These are phyloP conservation scores for Acarospora socialis DNA, from an alignment of 2,329 filamentous ascomycete genomes.

Conservation along the genomic window DNA sequence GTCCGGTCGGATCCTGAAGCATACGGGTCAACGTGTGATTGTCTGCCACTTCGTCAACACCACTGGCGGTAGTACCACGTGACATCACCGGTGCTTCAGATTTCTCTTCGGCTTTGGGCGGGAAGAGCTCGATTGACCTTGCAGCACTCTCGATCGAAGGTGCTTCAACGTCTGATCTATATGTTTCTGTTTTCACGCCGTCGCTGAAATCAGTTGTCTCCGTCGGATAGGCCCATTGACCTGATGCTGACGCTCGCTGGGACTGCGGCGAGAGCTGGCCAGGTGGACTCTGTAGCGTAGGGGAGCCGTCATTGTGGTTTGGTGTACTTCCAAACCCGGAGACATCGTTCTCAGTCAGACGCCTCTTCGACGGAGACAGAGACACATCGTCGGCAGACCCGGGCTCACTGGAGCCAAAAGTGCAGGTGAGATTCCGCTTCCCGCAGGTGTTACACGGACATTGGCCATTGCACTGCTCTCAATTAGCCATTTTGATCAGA, in stretches of 20 bases:
- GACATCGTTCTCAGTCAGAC: constrained; percentile 4
- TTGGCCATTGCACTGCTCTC: constrained; percentile 46
- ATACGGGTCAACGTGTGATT: constrained; percentile 42
- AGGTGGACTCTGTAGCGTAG: too few relatives aligned
- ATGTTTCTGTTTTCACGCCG: neutral
- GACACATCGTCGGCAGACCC: constrained; percentile 21
- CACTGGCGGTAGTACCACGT: constrained; percentile 22
- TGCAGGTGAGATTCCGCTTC: constrained; percentile 36
- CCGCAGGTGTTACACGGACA: constrained; percentile 44
- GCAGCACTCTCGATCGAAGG: constrained; percentile 2
- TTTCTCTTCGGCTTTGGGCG: neutral
- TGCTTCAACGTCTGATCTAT: neutral
- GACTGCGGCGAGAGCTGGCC: neutral
- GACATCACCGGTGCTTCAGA: neutral
- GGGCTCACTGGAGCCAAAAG: constrained; percentile 28
- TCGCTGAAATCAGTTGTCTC: neutral
- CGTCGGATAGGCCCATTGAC: neutral
- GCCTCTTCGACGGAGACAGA: constrained; percentile 25
- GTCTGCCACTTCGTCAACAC: constrained; percentile 41
- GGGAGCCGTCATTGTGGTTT: neutral
- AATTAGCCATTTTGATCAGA: too few relatives aligned
- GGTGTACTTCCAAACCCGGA: constrained; percentile 1
- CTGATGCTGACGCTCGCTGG: neutral
- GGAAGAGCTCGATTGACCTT: neutral
- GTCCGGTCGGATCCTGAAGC: constrained; percentile 44